Evolutionary conservation across 148 eudicot species (phyloP), one percentile per base, ranked within the genome.

Genomic region (Rhododendron griersonianum): DNA sequence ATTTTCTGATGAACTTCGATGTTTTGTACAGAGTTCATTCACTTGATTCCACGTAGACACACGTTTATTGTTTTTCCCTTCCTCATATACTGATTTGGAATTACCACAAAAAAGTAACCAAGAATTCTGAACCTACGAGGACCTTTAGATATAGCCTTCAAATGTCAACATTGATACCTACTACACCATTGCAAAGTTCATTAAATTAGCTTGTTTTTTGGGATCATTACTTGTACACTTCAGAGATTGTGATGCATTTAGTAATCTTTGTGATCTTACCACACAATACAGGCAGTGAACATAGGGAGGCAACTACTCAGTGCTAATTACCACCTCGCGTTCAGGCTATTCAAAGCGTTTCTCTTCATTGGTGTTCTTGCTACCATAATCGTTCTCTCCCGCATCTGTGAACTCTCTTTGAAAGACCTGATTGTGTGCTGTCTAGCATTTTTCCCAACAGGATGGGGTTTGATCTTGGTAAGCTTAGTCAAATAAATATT

Each of bases 381-480:
- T 14, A 96, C 94, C 53, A 91, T 95, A 63, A 69, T 91, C 25
- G 89, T 93, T 65, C 94, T 96, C 47, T 93, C 98, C 45, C 47
- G 89, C 83, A 86, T 93, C 83, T 95, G 95, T 86, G 78, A 92
- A 80, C 93, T 95, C 57, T 94, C 99, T 18, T 15, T 90, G 82
- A 92, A 84, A 92, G 98, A 95, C 91, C 83, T 96, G 86, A 63
- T 94, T 25, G 98, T 96, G 2, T 96, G 99, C 88, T 93, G 95
- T 84, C 91, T 96, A 37, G 98, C 96, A 47, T 95, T 96, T 91
- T 57, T 95, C 11, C 99, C 99, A 10, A 96, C 99, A 18, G 99
- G 99, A 8, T 96, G 99, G 99, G 99, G 99, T 75, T 86, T 96
- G 88, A 91, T 96, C 83, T 78, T 93, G 93, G 98, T 96, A 90